Conservation (phyloP, 108 stramenopile genomes). For the Nitzschia sp. region DNA sequence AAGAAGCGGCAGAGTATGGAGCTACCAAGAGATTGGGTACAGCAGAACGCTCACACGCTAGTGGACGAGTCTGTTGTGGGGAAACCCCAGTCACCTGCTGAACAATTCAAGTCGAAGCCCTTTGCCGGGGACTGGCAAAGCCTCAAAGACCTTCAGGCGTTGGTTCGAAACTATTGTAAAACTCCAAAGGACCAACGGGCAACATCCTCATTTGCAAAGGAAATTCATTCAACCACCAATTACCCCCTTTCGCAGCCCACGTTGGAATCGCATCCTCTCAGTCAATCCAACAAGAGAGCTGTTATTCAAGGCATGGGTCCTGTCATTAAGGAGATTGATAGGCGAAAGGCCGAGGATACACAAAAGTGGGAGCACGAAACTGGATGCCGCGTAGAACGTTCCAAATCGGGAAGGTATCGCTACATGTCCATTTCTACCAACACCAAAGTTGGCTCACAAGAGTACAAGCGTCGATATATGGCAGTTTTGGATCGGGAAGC, state of each 20-base stretch:
- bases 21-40: conserved; percentile 23
- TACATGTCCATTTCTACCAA: conserved; percentile 33
- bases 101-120: not conserved
- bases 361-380: conserved; percentile 25
- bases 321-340: conserved; percentile 37
- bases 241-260: conserved; percentile 20
- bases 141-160: conserved; percentile 28
- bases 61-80: not conserved
- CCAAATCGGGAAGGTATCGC: conserved; percentile 38
- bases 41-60: conserved; percentile 1
- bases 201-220: conserved; percentile 8
- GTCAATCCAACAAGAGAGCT: conserved; percentile 18
- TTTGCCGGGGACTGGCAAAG: conserved; percentile 17
- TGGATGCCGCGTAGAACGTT: conserved; percentile 30
- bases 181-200: conserved; percentile 18
- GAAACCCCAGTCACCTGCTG: not conserved
- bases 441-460: conserved; percentile 25
- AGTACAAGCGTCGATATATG: conserved; percentile 37
- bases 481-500: conserved; percentile 10
- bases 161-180: conserved; percentile 39
- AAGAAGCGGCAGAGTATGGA: conserved; percentile 44
- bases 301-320: conserved; percentile 30
- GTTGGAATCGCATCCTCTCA: not conserved
- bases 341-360: conserved; percentile 26
- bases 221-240: conserved; percentile 28